Evolutionary conservation across 73 alveolate genomes (phyloP), one percentile per base, ranked within the genome.

Genomic region (Halteria grandinella): DNA sequence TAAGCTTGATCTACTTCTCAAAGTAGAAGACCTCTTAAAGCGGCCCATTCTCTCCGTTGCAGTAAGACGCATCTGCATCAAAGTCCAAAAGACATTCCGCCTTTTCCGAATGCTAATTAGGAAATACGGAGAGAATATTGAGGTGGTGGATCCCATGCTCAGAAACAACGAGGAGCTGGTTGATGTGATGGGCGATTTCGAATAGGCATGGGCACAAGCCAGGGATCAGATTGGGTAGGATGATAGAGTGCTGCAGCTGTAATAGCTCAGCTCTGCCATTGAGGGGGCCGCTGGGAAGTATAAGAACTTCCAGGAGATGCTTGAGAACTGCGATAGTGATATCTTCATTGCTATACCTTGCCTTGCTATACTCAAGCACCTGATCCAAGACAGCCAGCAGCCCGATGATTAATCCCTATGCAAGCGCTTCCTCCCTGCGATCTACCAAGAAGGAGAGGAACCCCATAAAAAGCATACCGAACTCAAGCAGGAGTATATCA

Each of bases 141-240:
- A 95, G 63, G 89, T 93, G 45, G 97, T 95, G 36, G 98, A 95
- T 55, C 98, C 99, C 0, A 83, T 89, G 58, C 79, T 95, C 41
- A 90, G 86, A 71, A 95, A 95, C 62, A 95, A 95, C 69, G 82
- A 80, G 54, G 99, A 95, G 59, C 75, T 95, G 53, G 97, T 94
- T 10, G 96, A 88, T 69, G 90, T 83, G 43, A 54, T 95, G 59
- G 48, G 54, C 23, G 89, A 91, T 50, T 95, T 91, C 63, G 98
- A 95, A 75, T 59, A 89, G 23, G 79, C 83, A 32, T 95, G 97
- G 96, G 95, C 95, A 55, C 80, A 83, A 63, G 97, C 96, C 5
- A 93, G 89, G 60, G 89, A 66, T 41, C 82, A 91, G 58, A 44
- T 91, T 5, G 4, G 39, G 31, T 63, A 66, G 25, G 4, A 21